Evolutionary conservation across 2,329 filamentous ascomycete genomes (phyloP).

Genomic region (Stemphylium vesicarium): DNA sequence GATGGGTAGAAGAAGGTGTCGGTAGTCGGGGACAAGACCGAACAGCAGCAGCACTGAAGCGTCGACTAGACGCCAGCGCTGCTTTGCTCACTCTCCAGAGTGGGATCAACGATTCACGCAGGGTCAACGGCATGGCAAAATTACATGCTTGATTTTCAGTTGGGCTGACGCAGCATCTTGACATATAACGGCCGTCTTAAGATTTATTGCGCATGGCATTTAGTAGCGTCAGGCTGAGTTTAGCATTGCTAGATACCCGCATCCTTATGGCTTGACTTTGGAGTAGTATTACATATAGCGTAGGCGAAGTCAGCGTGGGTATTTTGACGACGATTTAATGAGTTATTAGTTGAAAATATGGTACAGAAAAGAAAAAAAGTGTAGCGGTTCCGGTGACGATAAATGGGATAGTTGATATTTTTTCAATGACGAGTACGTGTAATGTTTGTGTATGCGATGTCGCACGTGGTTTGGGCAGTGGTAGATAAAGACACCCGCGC

Average conservation of each 20-base stretch:
- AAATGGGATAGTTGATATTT: neutral
- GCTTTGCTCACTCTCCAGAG: slow-evolving; percentile 42
- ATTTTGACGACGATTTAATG: slow-evolving; percentile 6
- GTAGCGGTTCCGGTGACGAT: neutral
- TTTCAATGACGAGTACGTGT: neutral
- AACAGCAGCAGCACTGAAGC: slow-evolving; percentile 46
- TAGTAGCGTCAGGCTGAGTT: slow-evolving; percentile 32
- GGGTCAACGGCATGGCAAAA: slow-evolving; percentile 36
- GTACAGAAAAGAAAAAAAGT: neutral
- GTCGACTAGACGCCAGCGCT: slow-evolving; percentile 45
- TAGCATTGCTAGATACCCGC: slow-evolving; percentile 51
- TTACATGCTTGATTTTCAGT: slow-evolving; percentile 33
- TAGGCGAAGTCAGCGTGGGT: slow-evolving; percentile 2
- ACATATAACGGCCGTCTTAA: slow-evolving; percentile 21
- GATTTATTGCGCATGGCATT: slow-evolving; percentile 18
- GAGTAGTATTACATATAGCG: slow-evolving; percentile 17
- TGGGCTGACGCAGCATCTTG: slow-evolving; percentile 8
- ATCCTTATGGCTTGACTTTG: slow-evolving; percentile 32
- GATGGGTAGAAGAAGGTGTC: slow-evolving; percentile 81
- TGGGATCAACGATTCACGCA: slow-evolving; percentile 30
- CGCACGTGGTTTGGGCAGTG: slow-evolving; percentile 22
- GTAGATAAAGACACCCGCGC: slow-evolving; percentile 6
- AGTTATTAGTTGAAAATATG: slow-evolving; percentile 1
- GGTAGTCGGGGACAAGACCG: slow-evolving; percentile 48
- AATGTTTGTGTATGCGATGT: neutral